Base-by-base conservation (phyloP, 345 rosid species). In the Eucalyptus caleyi region DNA sequence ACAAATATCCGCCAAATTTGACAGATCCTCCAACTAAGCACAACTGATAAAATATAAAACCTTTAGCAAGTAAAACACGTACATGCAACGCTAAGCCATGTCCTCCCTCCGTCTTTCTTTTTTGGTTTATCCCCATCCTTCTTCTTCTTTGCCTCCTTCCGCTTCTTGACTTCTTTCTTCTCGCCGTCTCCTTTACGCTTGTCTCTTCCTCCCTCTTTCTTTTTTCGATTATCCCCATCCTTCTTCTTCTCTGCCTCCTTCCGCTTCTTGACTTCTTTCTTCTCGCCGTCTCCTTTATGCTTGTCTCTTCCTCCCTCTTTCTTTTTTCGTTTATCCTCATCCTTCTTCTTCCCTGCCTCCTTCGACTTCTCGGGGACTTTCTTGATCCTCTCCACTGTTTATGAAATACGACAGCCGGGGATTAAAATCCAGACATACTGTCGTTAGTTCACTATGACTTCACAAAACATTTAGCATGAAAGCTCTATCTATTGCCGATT, bases 351-450 rank as follows among this genome's bases (percentile, higher is more conserved):
- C 50, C 3, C 49, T 45, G 49, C 12, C 49, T 45, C 49, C 49
- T 45, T 45, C 49, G 0, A 4, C 47, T 11, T 11, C 50, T 47
- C 13, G 19, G 62, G 34, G 9, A 86, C 49, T 65, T 91, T 91
- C 88, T 88, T 91, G 45, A 93, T 89, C n/a, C 91, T 89, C 90
- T 92, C 87, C 9, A 93, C 82, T 9, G 88, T 44, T 9, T 87
- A 72, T 23, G 82, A 72, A 72, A 72, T 19, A 34, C 4, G 45
- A 72, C 82, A 37, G 14, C 45, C 26, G 2, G 45, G 45, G 27
- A 72, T 72, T 37, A 34, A 37, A 72, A 72, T 72, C 44, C 82
- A 72, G 82, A 37, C 82, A 37, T 11, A 3, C 27, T 10, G 44
- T 72, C 45, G 26, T 19, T 19, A 72, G 82, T 19, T 37, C 27